A percentile compares a stretch with the other conserved stretches of the same genome.
phyloP scores from a whole-genome alignment of 345 rosid genomes.

The Eucalyptus fibrosa region DNA sequence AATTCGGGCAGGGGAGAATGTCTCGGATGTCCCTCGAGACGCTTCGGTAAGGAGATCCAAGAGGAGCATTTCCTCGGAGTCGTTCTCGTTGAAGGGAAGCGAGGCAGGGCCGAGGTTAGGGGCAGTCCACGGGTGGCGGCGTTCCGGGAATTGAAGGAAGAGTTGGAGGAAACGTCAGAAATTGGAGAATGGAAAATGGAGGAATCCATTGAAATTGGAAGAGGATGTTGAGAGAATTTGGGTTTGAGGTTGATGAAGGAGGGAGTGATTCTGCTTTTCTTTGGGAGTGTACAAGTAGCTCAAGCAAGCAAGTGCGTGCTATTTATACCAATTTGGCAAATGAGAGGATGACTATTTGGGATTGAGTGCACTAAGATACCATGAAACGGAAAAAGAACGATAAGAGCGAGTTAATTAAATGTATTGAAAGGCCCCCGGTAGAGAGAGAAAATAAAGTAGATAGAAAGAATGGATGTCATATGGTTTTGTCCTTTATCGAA shows the following conservation, averaged over 20 bases:
- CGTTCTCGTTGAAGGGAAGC: slow-evolving; percentile 91
- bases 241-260: neutral
- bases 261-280: neutral
- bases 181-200: neutral
- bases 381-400: neutral
- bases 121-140: slow-evolving; percentile 21
- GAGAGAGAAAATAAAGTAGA: neutral
- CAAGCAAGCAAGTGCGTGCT: neutral
- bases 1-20: neutral
- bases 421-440: neutral
- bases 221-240: neutral
- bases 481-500: neutral
- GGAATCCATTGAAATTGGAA: neutral
- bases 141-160: slow-evolving; percentile 15
- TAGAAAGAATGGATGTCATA: neutral
- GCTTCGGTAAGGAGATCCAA: slow-evolving; percentile 42
- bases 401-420: neutral
- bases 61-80: slow-evolving; percentile 87
- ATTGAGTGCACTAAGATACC: neutral
- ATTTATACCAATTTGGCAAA: neutral
- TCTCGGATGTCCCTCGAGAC: slow-evolving; percentile 12
- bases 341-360: neutral
- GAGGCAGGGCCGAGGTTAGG: slow-evolving; percentile 5
- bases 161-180: neutral
- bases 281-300: neutral